Evolutionary conservation across 108 stramenopile species (phyloP).

Genomic region (Cyclotella cryptica): DNA sequence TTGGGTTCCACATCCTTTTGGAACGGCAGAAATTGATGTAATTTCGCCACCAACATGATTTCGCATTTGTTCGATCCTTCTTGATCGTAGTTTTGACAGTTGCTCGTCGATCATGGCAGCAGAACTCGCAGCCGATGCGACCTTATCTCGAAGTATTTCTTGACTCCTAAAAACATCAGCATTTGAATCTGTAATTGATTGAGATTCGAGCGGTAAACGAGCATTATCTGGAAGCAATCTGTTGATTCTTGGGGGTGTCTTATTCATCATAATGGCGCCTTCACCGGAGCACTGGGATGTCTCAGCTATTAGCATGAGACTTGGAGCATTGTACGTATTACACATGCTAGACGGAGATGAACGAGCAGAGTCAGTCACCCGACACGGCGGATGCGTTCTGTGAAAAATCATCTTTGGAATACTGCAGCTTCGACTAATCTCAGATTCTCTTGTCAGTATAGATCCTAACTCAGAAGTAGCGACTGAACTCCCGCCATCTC

Average conservation of each 20-base stretch:
- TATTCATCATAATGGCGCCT: neutral
- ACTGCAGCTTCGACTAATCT: neutral
- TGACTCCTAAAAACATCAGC: slow-evolving; percentile 5
- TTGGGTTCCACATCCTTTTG: neutral
- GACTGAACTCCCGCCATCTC: slow-evolving; percentile 20
- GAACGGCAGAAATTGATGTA: neutral
- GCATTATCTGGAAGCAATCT: neutral
- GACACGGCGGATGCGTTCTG: slow-evolving; percentile 15
- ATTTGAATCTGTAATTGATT: neutral
- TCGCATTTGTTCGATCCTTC: neutral
- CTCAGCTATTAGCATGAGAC: neutral
- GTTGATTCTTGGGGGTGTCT: neutral
- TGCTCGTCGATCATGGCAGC: neutral
- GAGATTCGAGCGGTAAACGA: neutral
- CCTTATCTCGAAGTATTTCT: neutral
- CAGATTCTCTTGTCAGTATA: slow-evolving; percentile 15
- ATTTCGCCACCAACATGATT: neutral
- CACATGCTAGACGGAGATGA: slow-evolving; percentile 23
- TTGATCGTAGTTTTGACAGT: neutral
- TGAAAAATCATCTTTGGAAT: slow-evolving; percentile 22
- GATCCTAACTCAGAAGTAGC: slow-evolving; percentile 28
- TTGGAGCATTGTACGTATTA: slow-evolving; percentile 12
- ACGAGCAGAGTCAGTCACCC: slow-evolving; percentile 2
- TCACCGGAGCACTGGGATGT: neutral
- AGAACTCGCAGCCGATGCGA: slow-evolving; percentile 1